A percentile compares a stretch with the other conserved stretches of the same genome.
phyloP scores from a whole-genome alignment of 2,329 filamentous ascomycete species.

The Stemphylium beticola region DNA sequence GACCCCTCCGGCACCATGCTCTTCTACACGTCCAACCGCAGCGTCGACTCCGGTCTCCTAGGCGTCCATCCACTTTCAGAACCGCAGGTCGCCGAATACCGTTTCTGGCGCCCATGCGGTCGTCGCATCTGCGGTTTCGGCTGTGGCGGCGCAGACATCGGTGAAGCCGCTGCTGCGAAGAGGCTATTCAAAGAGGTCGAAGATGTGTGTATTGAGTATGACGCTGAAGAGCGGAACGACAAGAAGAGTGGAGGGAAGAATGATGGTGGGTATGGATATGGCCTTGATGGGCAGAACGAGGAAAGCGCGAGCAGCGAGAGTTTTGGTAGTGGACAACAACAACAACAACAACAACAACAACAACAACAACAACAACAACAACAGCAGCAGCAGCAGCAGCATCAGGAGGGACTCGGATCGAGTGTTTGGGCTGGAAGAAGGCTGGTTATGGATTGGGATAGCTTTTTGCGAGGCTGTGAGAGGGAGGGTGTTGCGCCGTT shows the following conservation, averaged over 20 bases:
- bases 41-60: conserved; percentile 36
- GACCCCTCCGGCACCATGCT: conserved; percentile 38
- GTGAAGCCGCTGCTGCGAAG: conserved; percentile 40
- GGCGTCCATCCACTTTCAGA: conserved; percentile 39
- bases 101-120: conserved; percentile 47
- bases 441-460: conserved; percentile 20
- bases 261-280: background rate
- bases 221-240: background rate
- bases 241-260: background rate
- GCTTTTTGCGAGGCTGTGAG: conserved; percentile 23
- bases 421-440: conserved; percentile 22
- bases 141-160: conserved; percentile 34
- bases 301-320: background rate
- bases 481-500: conserved; percentile 27
- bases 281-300: conserved; percentile 7
- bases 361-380: too few relatives aligned
- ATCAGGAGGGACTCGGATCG: background rate
- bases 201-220: conserved; percentile 15
- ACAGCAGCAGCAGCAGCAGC: too few relatives aligned
- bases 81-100: conserved; percentile 44
- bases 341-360: too few relatives aligned
- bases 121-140: conserved; percentile 40
- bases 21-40: conserved; percentile 39
- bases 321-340: background rate
- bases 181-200: conserved; percentile 37